A percentile compares a stretch with the other conserved stretches of the same genome.
phyloP scores from a whole-genome alignment of 371 early-diverging fungal genomes.

The Lichtheimia corymbifera region DNA sequence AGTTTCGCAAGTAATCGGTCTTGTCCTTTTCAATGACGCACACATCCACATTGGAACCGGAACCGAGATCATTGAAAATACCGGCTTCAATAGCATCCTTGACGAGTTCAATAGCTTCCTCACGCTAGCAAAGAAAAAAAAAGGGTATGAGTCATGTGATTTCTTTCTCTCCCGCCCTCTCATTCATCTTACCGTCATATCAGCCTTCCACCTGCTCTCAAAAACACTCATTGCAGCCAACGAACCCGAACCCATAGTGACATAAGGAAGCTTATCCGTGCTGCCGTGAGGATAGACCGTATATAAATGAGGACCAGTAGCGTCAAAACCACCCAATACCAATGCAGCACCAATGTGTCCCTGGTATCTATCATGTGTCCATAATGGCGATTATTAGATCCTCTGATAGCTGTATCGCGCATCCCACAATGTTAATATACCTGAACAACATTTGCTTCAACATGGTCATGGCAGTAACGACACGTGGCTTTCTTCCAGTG shows the following conservation, averaged over 20 bases:
- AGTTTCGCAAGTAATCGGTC: conserved; percentile 86
- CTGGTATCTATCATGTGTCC: conserved; percentile 69
- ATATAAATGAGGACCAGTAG: conserved; percentile 91
- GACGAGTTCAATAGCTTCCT: conserved; percentile 94
- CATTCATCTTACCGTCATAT: conserved; percentile 70
- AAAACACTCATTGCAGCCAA: conserved; percentile 98
- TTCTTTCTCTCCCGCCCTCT: not conserved
- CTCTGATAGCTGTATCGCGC: conserved; percentile 1
- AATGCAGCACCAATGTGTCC: conserved; percentile 98
- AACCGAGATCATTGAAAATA: conserved; percentile 99
- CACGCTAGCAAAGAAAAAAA: conserved; percentile 58
- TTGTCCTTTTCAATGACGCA: conserved; percentile 85
- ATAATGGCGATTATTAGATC: not conserved
- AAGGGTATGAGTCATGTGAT: not conserved
- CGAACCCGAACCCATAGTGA: conserved; percentile 98
- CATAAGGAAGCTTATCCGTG: conserved; percentile 94
- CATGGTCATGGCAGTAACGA: conserved; percentile 95
- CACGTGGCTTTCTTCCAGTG: conserved; percentile 88
- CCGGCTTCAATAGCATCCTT: conserved; percentile 97
- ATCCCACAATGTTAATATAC: conserved; percentile 33
- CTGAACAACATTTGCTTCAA: conserved; percentile 95
- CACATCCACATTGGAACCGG: conserved; percentile 98
- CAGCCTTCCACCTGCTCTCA: conserved; percentile 85
- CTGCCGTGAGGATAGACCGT: conserved; percentile 98
- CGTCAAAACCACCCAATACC: conserved; percentile 96